Evolutionary conservation across 768 basidiomycete genomes (phyloP).

Genomic region (Clathrus columnatus): DNA sequence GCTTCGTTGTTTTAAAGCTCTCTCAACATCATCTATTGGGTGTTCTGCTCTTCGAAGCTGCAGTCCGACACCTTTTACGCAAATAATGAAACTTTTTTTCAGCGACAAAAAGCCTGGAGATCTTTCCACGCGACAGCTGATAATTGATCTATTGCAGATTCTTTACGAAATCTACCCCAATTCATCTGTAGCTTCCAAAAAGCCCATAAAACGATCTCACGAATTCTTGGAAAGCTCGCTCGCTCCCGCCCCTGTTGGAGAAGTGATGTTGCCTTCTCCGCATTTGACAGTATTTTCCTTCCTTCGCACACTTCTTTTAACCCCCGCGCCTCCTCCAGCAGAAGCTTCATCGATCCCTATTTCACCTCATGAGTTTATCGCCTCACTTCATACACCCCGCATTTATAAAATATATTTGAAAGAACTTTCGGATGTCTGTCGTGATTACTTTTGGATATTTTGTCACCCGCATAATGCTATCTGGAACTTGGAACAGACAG

Average conservation of each 20-base stretch:
- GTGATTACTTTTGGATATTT: conserved; percentile 96
- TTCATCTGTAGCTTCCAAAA: conserved; percentile 51
- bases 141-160: conserved; percentile 77
- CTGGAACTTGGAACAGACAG: conserved; percentile 78
- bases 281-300: conserved; percentile 69
- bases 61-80: conserved; percentile 79
- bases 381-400: conserved; percentile 53
- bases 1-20: conserved; percentile 86
- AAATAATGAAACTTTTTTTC: conserved; percentile 77
- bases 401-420: conserved; percentile 76
- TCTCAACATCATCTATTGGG: conserved; percentile 83
- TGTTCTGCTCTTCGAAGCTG: conserved; percentile 85
- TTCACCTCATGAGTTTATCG: conserved; percentile 78
- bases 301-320: conserved; percentile 67
- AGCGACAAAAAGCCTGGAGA: conserved; percentile 99
- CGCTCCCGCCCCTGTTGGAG: conserved; percentile 38
- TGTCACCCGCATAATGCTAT: conserved; percentile 92
- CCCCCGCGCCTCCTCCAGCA: conserved; percentile 54
- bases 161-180: conserved; percentile 85
- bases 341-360: conserved; percentile 54
- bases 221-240: conserved; percentile 3
- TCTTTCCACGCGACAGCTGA: conserved; percentile 79
- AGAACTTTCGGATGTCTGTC: conserved; percentile 81
- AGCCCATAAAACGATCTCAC: conserved; percentile 3
- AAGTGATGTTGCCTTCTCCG: conserved; percentile 58